Base-by-base conservation (phyloP, 805 yeast genomes). In the Millerozyma acaciae region DNA sequence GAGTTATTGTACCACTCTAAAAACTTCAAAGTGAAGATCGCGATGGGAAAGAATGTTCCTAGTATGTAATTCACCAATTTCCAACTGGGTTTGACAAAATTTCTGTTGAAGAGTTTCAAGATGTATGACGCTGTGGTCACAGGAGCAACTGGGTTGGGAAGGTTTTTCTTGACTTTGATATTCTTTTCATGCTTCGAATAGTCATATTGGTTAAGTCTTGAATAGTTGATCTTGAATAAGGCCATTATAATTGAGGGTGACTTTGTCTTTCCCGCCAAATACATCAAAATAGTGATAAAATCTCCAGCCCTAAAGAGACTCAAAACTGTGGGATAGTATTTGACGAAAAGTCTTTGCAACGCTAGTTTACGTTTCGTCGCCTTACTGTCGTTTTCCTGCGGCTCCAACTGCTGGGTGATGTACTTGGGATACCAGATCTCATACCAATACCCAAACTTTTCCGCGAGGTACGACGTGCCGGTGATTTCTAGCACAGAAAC, bases 1-100 rank as follows among this genome's bases (percentile, higher is more conserved):
- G 88, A 78, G 16, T 84, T 74, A 40, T 78, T 77, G 94, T 95
- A 89, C 96, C 97, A 89, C 55, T 89, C 97, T 21, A 87, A 66
- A 46, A 89, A 85, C 58, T 87, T 86, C 39, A 89, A 67, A 16
- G 80, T 50, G 51, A 90, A 88, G 32, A 89, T 81, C 2, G 94
- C 85, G 0, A 82, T 70, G 0, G 96, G 96, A 58, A 90, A 76
- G 28, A 79, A 54, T 2, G 84, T 61, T 31, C 76, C 70, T 43
- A 73, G 34, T 43, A 60, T 36, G 13, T 57, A 43, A 39, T 57
- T 53, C 37, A 52, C 37, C 24, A 60, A 39, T 47, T 41, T 53
- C 60, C 63, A 51, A 32, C 55, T 35, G n/a, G 62, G 70, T 13
- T 29, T 37, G 2, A 55, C 42, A 14, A 54, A 23, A 23, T 46